Evolutionary conservation across 768 basidiomycete genomes (phyloP).

Genomic region (Leccinellum luteum): DNA sequence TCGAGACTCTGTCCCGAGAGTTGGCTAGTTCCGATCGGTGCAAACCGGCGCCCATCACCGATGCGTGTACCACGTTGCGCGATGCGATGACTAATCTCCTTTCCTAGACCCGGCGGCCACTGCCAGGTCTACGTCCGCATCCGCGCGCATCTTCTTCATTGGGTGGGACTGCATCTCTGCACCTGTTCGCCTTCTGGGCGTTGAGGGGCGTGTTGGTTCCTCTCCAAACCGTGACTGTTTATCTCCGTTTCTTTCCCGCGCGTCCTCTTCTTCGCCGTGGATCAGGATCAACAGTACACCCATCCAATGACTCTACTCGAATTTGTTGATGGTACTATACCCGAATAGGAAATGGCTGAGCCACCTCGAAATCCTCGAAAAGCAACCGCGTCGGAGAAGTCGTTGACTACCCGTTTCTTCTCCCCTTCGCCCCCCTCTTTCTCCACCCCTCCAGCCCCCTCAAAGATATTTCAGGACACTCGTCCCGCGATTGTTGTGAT

Average conservation of each 20-base stretch:
- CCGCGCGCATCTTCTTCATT: constrained; percentile 5
- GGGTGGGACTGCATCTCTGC: neutral
- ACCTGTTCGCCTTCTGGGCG: neutral
- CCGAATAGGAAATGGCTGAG: constrained; percentile 11
- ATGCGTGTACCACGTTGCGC: constrained; percentile 15
- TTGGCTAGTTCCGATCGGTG: neutral
- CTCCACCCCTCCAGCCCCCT: neutral
- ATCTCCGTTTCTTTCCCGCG: constrained; percentile 28
- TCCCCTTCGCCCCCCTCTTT: neutral
- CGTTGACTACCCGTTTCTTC: constrained; percentile 1
- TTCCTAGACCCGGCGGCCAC: constrained; percentile 24
- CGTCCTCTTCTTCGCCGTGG: constrained; percentile 25
- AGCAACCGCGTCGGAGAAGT: constrained; percentile 31
- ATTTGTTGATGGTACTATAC: constrained; percentile 2
- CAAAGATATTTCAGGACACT: constrained; percentile 28
- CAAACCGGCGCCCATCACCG: constrained; percentile 5
- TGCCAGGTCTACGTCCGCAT: neutral
- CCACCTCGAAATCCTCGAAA: constrained; percentile 27
- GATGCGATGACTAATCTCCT: constrained; percentile 23
- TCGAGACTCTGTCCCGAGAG: neutral
- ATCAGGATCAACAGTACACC: constrained; percentile 28
- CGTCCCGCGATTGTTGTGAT: constrained; percentile 8
- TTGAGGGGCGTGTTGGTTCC: neutral
- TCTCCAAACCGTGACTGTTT: constrained; percentile 1
- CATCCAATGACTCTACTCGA: neutral